A percentile compares a stretch with the other conserved stretches of the same genome.
These are phyloP conservation scores for Penicillium salamii DNA, from an alignment of 495 filamentous ascomycete genomes.

Conservation along the genomic window DNA sequence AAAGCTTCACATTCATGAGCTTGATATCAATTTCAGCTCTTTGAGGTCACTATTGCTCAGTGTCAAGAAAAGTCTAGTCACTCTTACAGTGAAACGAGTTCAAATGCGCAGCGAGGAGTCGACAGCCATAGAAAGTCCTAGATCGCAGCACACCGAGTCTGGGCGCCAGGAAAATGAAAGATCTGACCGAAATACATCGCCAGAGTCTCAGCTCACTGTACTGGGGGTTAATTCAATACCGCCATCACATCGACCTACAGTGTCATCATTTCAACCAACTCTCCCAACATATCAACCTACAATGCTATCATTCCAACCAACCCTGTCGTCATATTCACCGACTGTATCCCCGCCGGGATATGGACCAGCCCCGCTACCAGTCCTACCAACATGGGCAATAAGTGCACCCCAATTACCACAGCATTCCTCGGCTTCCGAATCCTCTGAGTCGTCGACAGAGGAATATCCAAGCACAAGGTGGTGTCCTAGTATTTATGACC, in stretches of 20 bases:
- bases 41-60: conserved; percentile 8
- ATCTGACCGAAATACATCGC: conserved; percentile 2
- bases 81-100: conserved; percentile 10
- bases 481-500: conserved; percentile 7
- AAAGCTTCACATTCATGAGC: conserved; percentile 8
- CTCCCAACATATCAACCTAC: background rate
- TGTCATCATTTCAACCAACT: too few relatives aligned
- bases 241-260: too few relatives aligned
- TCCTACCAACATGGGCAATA: conserved; percentile 1
- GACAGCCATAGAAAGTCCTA: background rate
- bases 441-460: conserved; percentile 7
- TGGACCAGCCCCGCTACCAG: background rate
- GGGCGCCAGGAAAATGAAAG: conserved; percentile 3
- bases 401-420: conserved; percentile 4
- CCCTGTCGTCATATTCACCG: background rate
- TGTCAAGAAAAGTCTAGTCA: conserved; percentile 8
- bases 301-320: background rate
- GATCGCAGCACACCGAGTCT: background rate
- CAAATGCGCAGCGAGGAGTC: conserved; percentile 3
- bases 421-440: conserved; percentile 9
- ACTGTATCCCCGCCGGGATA: background rate
- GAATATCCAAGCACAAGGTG: conserved; percentile 10
- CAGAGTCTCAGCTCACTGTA: background rate
- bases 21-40: conserved; percentile 10
- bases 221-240: too few relatives aligned